phyloP scores from a whole-genome alignment of 1,284 basidiomycete genomes.

The Fomitopsis palustris region DNA sequence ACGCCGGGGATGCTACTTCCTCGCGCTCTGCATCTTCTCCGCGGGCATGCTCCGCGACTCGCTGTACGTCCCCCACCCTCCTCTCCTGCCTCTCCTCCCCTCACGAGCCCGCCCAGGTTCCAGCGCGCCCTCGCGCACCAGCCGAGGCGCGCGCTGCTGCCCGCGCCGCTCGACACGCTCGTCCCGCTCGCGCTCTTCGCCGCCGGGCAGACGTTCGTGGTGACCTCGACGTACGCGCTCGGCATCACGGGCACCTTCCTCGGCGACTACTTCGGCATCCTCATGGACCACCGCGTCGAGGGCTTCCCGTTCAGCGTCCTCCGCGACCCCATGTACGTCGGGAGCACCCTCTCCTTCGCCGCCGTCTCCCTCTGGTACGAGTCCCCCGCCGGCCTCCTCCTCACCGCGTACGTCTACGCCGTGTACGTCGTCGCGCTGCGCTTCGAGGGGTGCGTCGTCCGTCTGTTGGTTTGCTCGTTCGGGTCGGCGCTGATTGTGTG shows the following conservation, averaged over 20 bases:
- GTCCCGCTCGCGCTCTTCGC: constrained; percentile 67
- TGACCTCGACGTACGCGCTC: constrained; percentile 88
- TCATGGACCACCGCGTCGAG: constrained; percentile 85
- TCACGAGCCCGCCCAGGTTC: constrained; percentile 45
- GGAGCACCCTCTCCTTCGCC: constrained; percentile 84
- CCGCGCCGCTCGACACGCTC: constrained; percentile 55
- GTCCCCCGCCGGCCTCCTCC: constrained; percentile 73
- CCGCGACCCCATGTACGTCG: constrained; percentile 94
- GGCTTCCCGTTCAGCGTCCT: constrained; percentile 97
- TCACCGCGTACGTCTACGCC: constrained; percentile 77
- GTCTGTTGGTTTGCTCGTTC: neutral
- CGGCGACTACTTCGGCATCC: constrained; percentile 98
- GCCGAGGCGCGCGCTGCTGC: constrained; percentile 54
- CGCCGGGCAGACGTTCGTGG: constrained; percentile 77
- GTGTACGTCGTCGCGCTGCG: constrained; percentile 81
- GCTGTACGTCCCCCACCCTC: constrained; percentile 53
- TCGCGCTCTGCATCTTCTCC: constrained; percentile 88
- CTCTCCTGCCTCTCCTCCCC: neutral
- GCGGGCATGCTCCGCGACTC: constrained; percentile 85
- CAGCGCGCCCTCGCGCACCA: constrained; percentile 71
- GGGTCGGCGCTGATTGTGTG: neutral
- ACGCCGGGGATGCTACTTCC: constrained; percentile 82
- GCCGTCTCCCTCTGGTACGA: constrained; percentile 87
- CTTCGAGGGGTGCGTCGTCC: constrained; percentile 75
- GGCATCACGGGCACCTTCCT: constrained; percentile 94